Base-by-base conservation (phyloP, 441 rosid species). In the Euphorbia schlechtendalii region DNA sequence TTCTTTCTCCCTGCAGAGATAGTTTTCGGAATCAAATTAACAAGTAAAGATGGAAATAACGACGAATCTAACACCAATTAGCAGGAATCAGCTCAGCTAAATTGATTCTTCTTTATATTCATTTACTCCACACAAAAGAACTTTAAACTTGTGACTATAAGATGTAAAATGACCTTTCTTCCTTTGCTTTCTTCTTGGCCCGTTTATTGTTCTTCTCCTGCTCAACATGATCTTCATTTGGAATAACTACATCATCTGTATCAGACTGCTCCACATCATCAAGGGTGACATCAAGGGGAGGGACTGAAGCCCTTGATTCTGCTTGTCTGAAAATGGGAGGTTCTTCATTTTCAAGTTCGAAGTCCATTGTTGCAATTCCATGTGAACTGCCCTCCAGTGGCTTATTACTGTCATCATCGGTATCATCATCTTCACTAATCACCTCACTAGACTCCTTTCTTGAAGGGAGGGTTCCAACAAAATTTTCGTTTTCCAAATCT, bases 281-380 rank as follows among this genome's bases (percentile, higher is more conserved):
- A 59, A 89, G 87, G 73, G 73, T 71, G 74, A 95, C 97, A 76
- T 88, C 93, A 62, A 89, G 91, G 0, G 97, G 85, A 80, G 87
- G 93, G 78, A 92, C 59, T 22, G 78, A 84, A 71, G 87, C 95
- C 80, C 99, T 91, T 51, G 83, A 85, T 67, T 85, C 89, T 56
- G 80, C 77, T 63, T 80, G 83, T 30, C 86, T 81, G 77, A 88
- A 86, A 80, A 67, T 75, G 61, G 78, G 48, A 71, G 59, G 65
- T 53, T 78, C 83, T 53, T 78, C 83, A 73, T 62, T 76, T 59
- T 71, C 85, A 73, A 24, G 76, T 66, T 71, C 87, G 45, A 68
- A 52, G 27, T 72, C 78, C 73, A 76, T 60, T 53, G 66, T 68
- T 32, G 74, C 75, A 56, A 54, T 57, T 36, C 49, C 81, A 63